Evolutionary conservation across 768 basidiomycete species (phyloP), one percentile per base, ranked within the genome.

Genomic region (Cystofilobasidium macerans): DNA sequence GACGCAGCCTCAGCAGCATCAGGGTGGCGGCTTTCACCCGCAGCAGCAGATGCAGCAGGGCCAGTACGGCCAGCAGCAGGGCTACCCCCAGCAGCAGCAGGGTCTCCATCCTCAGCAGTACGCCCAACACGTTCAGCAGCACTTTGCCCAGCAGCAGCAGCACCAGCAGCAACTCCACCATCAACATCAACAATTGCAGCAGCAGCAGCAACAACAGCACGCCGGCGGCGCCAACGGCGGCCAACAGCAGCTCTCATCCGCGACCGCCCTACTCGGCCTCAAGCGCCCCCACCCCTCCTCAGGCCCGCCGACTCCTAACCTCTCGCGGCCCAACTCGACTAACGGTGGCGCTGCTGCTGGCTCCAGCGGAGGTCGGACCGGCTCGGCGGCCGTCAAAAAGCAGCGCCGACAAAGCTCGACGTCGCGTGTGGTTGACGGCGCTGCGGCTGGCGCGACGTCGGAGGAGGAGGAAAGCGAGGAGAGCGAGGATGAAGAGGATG

Each of bases 181-280:
- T 8, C 33, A 38, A 2, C 33, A 38, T 16, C 20, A 30, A 24
- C 57, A 9, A 1, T 6, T n/a, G 0, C 51, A 64, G 9, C 62
- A 40, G 36, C 61, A 62, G 6, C 62, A 57, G 38, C 64, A 57
- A 16, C 45, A 60, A 38, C 59, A 56, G 47, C 48, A 56, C 24
- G n/a, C n/a, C n/a, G n/a, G n/a, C n/a, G n/a, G n/a, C n/a, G n/a
- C n/a, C n/a, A n/a, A n/a, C n/a, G n/a, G n/a, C n/a, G n/a, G n/a
- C 22, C 26, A 26, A 33, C 38, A 20, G 43, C 65, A 24, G 65
- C 60, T 54, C 28, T 54, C 51, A 30, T 54, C 51, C 9, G 51
- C 28, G 13, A 51, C 53, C 47, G 35, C 65, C 1, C 56, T 67
- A 11, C 42, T 67, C 1, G 45, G 59, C 28, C 60, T 67, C 20